phyloP scores from a whole-genome alignment of 306 rosid genomes.

The Ormosia emarginata region DNA sequence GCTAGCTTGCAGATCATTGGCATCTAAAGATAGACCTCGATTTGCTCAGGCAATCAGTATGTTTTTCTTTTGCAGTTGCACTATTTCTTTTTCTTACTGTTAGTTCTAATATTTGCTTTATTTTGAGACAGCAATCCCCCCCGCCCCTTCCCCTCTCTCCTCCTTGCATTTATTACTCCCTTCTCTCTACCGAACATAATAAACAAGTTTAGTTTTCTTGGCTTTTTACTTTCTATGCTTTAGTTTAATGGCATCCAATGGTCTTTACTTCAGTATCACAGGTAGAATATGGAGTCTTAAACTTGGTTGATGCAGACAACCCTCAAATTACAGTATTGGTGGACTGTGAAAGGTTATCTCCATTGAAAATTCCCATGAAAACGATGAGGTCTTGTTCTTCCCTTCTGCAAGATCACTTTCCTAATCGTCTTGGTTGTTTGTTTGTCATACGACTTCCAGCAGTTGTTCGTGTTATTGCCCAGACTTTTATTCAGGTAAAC shows the following conservation, averaged over 20 bases:
- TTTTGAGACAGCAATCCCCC: neutral
- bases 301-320: conserved; percentile 60
- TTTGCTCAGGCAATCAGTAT: conserved; percentile 82
- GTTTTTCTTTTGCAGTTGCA: conserved; percentile 32
- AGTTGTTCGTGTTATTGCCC: conserved; percentile 76
- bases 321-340: conserved; percentile 81
- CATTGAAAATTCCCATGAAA: conserved; percentile 85
- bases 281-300: conserved; percentile 79
- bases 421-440: conserved; percentile 90
- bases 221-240: conserved; percentile 2
- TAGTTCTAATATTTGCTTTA: neutral
- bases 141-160: neutral
- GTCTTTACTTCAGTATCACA: conserved; percentile 77
- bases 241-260: conserved; percentile 29
- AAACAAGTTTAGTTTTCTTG: neutral
- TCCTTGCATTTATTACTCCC: neutral
- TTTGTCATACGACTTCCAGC: conserved; percentile 82
- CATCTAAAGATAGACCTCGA: conserved; percentile 60
- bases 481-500: conserved; percentile 77
- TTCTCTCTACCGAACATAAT: neutral
- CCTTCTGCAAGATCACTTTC: conserved; percentile 92
- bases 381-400: conserved; percentile 78
- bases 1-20: conserved; percentile 55
- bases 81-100: conserved; percentile 8
- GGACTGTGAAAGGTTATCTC: conserved; percentile 94